Evolutionary conservation across 2,329 filamentous ascomycete genomes (phyloP), one percentile per base, ranked within the genome.

Genomic region (Ceratocystiopsis minuta): DNA sequence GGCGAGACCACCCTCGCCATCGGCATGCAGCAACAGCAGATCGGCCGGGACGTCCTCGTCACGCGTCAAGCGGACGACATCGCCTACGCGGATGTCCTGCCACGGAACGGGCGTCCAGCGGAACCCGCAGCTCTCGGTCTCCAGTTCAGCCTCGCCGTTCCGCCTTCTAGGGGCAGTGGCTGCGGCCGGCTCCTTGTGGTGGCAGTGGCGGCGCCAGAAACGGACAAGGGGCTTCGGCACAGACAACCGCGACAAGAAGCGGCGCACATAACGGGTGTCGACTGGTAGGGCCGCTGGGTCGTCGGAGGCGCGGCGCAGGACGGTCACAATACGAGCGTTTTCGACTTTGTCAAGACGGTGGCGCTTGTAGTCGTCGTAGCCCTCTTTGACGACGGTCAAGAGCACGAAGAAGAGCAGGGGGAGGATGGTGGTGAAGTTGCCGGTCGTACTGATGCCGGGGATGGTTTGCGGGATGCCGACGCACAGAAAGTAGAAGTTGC

Each of bases 401-500:
- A 76, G 65, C 35, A 93, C 80, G 55, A 86, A 85, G 56, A 85
- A 78, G 47, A 80, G 55, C 36, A 85, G 59, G 1, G 80, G 80
- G 36, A 84, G 63, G 50, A 86, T 78, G 1, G 80, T 85, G 9
- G 80, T 85, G 52, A 73, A 82, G 43, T 54, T 79, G 57, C 80
- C 80, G 3, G 80, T 85, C 3, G 80, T 86, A 60, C 78, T 83
- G 44, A 85, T 61, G 15, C 75, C 78, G 6, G 80, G 80, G 53
- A 85, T 81, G 61, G 83, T 84, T 59, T 93, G 85, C 39, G 88
- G 68, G 46, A 92, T 77, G 36, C 83, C 82, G 48, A 93, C 75
- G 50, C 82, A 78, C 43, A 93, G 67, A 57, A 93, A 92, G 58
- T 92, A 74, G 53, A 92, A 90, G 58, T 93, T 93, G 50, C 81